Conservation (phyloP, 345 rosid genomes). For the Pistacia vera region DNA sequence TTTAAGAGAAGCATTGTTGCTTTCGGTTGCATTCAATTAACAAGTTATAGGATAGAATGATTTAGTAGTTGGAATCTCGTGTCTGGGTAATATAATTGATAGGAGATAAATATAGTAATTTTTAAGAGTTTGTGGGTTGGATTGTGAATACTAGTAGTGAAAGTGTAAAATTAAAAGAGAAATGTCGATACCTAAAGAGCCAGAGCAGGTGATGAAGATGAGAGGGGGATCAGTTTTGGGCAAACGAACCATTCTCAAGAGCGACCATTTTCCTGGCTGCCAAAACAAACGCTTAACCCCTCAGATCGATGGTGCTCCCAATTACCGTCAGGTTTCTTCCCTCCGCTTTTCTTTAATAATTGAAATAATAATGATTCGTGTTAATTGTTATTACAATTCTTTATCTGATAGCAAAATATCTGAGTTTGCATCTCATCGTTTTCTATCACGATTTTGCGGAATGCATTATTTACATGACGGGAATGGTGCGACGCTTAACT, state of each 20-base stretch:
- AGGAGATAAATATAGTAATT: background rate
- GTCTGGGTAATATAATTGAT: background rate
- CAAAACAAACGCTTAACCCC: slow-evolving; percentile 91
- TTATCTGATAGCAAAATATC: background rate
- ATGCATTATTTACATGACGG: background rate
- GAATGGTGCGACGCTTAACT: background rate
- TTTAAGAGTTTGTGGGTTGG: background rate
- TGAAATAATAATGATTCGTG: background rate
- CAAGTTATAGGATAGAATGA: background rate
- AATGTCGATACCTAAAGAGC: slow-evolving; percentile 86
- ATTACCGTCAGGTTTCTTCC: slow-evolving; percentile 84
- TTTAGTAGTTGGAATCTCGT: too few relatives aligned
- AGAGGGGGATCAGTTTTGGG: slow-evolving; percentile 97
- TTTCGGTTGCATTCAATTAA: too few relatives aligned
- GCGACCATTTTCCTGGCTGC: slow-evolving; percentile 99
- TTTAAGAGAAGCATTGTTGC: background rate
- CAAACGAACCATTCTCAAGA: slow-evolving; percentile 94
- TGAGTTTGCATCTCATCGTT: background rate
- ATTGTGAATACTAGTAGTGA: background rate
- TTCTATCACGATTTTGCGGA: background rate
- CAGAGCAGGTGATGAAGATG: slow-evolving; percentile 87
- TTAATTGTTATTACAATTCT: background rate
- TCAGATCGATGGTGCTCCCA: slow-evolving; percentile 97
- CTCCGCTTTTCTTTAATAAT: background rate
- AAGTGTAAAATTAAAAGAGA: slow-evolving; percentile 21